Conservation (phyloP, 73 alveolate species). For the Stentor coeruleus region DNA sequence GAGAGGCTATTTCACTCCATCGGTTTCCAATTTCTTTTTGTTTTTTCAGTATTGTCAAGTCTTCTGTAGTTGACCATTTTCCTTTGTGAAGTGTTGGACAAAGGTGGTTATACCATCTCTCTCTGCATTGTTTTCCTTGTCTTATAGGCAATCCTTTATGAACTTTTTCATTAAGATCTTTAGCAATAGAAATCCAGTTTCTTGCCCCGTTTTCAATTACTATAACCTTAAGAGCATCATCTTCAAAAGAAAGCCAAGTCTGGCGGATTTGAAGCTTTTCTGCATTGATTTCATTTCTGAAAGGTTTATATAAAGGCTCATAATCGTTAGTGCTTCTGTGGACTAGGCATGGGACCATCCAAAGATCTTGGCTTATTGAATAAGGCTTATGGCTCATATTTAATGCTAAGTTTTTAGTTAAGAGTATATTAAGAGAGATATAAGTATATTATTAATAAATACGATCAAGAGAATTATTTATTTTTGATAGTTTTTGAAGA, state of each 20-base stretch:
- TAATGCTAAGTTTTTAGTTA: too few relatives aligned
- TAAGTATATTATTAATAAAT: too few relatives aligned
- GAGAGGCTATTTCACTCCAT: conserved; percentile 13
- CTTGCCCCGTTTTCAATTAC: background rate
- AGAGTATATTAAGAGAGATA: too few relatives aligned
- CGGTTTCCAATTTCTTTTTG: conserved; percentile 25
- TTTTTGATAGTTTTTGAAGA: too few relatives aligned
- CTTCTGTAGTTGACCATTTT: background rate
- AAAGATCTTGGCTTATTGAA: background rate
- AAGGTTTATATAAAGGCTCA: background rate
- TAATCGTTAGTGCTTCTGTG: background rate
- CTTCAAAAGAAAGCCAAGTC: background rate
- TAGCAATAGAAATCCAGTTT: background rate
- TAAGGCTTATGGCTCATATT: background rate
- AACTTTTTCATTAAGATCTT: background rate
- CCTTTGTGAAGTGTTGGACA: conserved; percentile 24
- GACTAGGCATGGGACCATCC: background rate
- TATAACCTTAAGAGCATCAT: background rate
- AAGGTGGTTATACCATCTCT: conserved; percentile 28
- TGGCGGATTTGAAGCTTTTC: background rate
- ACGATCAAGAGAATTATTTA: too few relatives aligned
- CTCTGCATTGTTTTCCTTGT: conserved; percentile 36
- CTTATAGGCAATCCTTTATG: background rate
- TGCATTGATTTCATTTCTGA: too few relatives aligned
- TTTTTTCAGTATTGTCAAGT: conserved; percentile 27